Base-by-base conservation (phyloP, 352 stramenopile species). In the Phytophthora sansomeana region DNA sequence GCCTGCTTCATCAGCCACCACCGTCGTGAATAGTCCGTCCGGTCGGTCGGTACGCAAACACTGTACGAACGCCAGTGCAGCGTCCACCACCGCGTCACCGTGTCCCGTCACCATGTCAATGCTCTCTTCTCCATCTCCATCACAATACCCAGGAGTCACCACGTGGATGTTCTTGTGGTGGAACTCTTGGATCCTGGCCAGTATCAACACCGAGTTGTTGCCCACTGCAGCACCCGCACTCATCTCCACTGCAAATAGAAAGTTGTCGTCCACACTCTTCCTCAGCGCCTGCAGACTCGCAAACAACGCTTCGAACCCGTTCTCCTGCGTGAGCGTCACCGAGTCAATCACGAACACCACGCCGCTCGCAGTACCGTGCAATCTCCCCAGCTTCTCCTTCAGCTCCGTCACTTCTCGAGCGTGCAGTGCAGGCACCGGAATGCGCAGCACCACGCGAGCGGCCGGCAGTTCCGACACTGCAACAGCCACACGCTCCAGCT, bases 11-110 rank as follows among this genome's bases (percentile, higher is more conserved):
- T 97, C 96, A 7, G 90, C 94, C 36, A 99, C 96, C 3, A 99
- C 94, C 0, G 96, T 99, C 14, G 97, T 93, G 56, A 92, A 98
- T 1, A 99, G 72, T 21, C 90, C 87, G 72, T 99, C 96, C 0
- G 75, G 56, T 6, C 96, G 85, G 71, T 98, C 96, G 3, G 93
- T 96, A 43, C 88, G 80, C 19, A 97, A 74, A 64, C 90, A 97
- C 44, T 77, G 57, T 13, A 97, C 70, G 59, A 97, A 96, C 1
- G 77, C 51, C 29, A 60, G 29, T 3, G 72, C 70, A 0, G 80
- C 79, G 36, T 85, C 76, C 8, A 86, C 69, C 19, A 77, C 46
- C 3, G 56, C 57, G 28, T 67, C 17, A 47, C 59, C 57, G 17
- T 83, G 46, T 28, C 4, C 42, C 24, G 41, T 52, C 3, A 67